Conservation (phyloP, 2,329 filamentous ascomycete species). For the Simplicillium sp. region DNA sequence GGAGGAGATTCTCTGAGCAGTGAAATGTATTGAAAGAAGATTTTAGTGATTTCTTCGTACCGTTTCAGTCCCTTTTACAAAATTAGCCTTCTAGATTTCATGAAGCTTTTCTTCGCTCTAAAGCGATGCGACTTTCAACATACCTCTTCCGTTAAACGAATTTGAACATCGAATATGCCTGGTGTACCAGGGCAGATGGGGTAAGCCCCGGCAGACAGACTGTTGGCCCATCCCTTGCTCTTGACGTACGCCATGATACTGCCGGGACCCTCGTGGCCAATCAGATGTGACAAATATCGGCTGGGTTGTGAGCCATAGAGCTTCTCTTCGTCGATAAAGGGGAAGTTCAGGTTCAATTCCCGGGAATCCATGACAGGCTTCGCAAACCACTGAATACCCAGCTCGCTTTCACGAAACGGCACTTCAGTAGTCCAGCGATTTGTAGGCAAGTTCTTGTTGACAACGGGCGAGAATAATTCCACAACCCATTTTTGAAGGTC, state of each 20-base stretch:
- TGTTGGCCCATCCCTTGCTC: slow-evolving; percentile 81
- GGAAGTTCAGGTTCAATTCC: slow-evolving; percentile 71
- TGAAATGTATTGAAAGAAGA: slow-evolving; percentile 84
- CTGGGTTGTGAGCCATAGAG: slow-evolving; percentile 74
- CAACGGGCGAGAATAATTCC: slow-evolving; percentile 72
- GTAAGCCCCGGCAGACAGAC: slow-evolving; percentile 67
- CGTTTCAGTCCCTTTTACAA: slow-evolving; percentile 56
- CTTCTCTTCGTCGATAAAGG: slow-evolving; percentile 74
- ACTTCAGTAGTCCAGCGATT: slow-evolving; percentile 45
- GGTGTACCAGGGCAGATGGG: slow-evolving; percentile 68
- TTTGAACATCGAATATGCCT: slow-evolving; percentile 68
- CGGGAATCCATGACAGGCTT: slow-evolving; percentile 88
- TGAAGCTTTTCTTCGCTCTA: background rate
- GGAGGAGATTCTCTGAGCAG: slow-evolving; percentile 73
- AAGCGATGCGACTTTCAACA: slow-evolving; percentile 8
- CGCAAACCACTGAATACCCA: slow-evolving; percentile 66
- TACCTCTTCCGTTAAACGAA: slow-evolving; percentile 76
- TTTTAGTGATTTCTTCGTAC: slow-evolving; percentile 73
- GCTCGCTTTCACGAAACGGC: slow-evolving; percentile 37
- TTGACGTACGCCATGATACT: slow-evolving; percentile 89
- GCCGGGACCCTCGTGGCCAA: slow-evolving; percentile 87
- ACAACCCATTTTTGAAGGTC: slow-evolving; percentile 75
- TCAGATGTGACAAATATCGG: slow-evolving; percentile 77
- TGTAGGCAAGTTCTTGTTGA: slow-evolving; percentile 67
- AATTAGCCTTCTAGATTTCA: slow-evolving; percentile 6